phyloP scores from a whole-genome alignment of 2,329 filamentous ascomycete species.

The Pyrenochaeta sp. region DNA sequence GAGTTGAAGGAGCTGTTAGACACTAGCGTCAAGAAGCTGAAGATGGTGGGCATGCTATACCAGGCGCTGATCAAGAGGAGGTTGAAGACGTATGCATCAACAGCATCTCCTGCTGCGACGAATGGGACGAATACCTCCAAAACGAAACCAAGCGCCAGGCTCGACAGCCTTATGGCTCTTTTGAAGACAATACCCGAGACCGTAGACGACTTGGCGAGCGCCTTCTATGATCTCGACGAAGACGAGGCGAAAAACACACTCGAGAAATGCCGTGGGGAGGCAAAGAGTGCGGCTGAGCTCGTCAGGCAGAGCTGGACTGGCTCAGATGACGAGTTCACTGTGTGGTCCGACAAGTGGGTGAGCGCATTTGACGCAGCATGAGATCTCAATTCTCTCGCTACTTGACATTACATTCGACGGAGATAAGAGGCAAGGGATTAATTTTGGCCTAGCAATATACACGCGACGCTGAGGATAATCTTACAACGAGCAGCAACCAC shows the following conservation, averaged over 20 bases:
- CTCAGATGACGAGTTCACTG: constrained; percentile 76
- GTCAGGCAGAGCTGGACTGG: constrained; percentile 70
- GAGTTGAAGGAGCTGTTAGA: constrained; percentile 74
- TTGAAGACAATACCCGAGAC: constrained; percentile 70
- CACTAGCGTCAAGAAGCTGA: constrained; percentile 69
- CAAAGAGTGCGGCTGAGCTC: constrained; percentile 64
- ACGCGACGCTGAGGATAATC: no score
- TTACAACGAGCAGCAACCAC: no score
- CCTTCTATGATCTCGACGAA: constrained; percentile 75
- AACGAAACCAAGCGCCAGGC: constrained; percentile 29
- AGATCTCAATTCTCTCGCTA: no score
- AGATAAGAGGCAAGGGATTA: background rate
- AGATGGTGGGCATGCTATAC: constrained; percentile 73
- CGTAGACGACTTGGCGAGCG: constrained; percentile 74
- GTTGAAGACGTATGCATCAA: constrained; percentile 62
- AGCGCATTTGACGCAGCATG: constrained; percentile 53
- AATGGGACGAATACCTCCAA: constrained; percentile 8
- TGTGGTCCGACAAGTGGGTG: constrained; percentile 72
- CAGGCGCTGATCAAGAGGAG: constrained; percentile 74
- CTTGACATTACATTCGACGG: background rate
- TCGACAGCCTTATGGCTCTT: constrained; percentile 65
- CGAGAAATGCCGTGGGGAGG: constrained; percentile 67
- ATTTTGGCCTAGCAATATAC: background rate
- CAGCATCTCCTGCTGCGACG: constrained; percentile 12
- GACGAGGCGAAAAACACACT: constrained; percentile 67